Conservation (phyloP, 2,329 filamentous ascomycete genomes). For the Cladophialophora exuberans region DNA sequence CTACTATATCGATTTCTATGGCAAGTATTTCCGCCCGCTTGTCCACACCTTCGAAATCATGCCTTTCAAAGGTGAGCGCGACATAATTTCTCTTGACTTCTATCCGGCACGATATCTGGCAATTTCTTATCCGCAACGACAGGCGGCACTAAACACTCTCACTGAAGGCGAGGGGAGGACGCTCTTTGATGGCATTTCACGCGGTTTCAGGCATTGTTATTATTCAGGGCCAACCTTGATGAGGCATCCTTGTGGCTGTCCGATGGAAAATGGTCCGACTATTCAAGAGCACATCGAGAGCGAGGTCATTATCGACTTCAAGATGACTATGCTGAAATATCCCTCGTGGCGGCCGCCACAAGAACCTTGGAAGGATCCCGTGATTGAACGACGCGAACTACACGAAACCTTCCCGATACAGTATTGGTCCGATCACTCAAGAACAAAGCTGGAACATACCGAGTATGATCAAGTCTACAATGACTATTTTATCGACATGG, state of each 20-base stretch:
- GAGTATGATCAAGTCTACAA: constrained; percentile 18
- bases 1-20: constrained; percentile 39
- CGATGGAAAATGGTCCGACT: constrained; percentile 9
- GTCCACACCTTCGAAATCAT: constrained; percentile 26
- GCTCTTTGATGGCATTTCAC: constrained; percentile 16
- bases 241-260: constrained; percentile 14
- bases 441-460: constrained; percentile 9
- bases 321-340: constrained; percentile 3
- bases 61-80: constrained; percentile 13
- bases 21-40: constrained; percentile 33
- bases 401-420: constrained; percentile 11
- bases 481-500: constrained; percentile 18
- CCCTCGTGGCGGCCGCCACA: constrained; percentile 8
- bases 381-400: constrained; percentile 5
- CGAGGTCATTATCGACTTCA: constrained; percentile 29
- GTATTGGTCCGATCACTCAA: constrained; percentile 11
- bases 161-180: background rate
- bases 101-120: constrained; percentile 7
- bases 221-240: constrained; percentile 27
- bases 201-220: constrained; percentile 8
- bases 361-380: constrained; percentile 8
- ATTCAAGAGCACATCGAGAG: constrained; percentile 18
- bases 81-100: constrained; percentile 8
- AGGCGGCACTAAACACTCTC: background rate
- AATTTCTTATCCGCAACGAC: constrained; percentile 8